These are phyloP conservation scores for Dioscorea cayenensis DNA, from an alignment of 116 monocot genomes.

Conservation along the genomic window DNA sequence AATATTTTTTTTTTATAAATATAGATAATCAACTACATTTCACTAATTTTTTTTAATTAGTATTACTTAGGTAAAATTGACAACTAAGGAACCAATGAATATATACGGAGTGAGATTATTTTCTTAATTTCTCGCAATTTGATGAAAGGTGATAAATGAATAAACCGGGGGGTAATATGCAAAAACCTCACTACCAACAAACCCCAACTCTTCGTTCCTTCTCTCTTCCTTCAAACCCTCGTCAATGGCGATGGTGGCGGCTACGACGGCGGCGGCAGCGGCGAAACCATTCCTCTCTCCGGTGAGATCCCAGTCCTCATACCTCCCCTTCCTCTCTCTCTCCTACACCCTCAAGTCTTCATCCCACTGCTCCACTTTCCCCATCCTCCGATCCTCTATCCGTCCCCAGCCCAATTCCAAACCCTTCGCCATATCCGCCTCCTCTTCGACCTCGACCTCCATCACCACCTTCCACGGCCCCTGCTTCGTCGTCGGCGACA, in stretches of 20 bases:
- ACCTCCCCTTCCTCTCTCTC: background rate
- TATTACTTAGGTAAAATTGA: too few relatives aligned
- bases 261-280: conserved; percentile 1
- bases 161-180: too few relatives aligned
- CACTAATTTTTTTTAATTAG: too few relatives aligned
- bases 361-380: background rate
- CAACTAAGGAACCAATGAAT: too few relatives aligned
- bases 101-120: too few relatives aligned
- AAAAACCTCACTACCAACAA: too few relatives aligned
- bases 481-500: conserved; percentile 40
- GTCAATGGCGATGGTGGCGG: background rate
- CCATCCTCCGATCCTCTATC: background rate
- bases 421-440: background rate
- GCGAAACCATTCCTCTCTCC: background rate
- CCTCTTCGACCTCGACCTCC: background rate
- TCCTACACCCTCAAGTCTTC: background rate
- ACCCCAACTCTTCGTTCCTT: too few relatives aligned
- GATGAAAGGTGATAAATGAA: too few relatives aligned
- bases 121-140: too few relatives aligned
- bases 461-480: conserved; percentile 13
- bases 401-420: background rate
- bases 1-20: too few relatives aligned
- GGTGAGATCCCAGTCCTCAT: background rate
- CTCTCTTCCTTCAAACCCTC: background rate
- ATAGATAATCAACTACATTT: too few relatives aligned